These are phyloP conservation scores for Drechslerella dactyloides DNA, from an alignment of 2,329 filamentous ascomycete genomes.

Conservation along the genomic window DNA sequence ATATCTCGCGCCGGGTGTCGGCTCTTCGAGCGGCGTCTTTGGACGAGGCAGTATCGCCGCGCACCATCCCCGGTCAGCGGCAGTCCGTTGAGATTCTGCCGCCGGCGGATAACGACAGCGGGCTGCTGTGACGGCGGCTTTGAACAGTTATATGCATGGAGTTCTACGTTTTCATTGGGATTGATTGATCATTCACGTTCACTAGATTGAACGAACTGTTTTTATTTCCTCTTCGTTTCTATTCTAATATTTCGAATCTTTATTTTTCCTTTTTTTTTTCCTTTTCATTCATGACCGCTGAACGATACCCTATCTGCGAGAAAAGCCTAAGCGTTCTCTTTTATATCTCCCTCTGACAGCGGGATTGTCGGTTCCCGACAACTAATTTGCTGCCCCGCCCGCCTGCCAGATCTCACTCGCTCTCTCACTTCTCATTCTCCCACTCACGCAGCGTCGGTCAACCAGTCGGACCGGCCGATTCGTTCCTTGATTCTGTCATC, in stretches of 20 bases:
- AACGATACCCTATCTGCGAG: background rate
- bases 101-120: background rate
- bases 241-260: slow-evolving; percentile 20
- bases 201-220: background rate
- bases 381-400: background rate
- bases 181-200: background rate
- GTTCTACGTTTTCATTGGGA: too few species aligned
- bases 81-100: slow-evolving; percentile 11
- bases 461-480: background rate
- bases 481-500: background rate
- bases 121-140: too few species aligned
- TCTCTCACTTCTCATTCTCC: too few species aligned
- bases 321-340: background rate
- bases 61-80: background rate
- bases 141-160: too few species aligned
- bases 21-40: slow-evolving; percentile 8
- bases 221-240: slow-evolving; percentile 2
- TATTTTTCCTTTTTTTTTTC: background rate
- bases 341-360: background rate
- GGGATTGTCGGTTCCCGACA: background rate
- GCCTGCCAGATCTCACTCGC: background rate
- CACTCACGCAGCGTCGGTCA: too few species aligned
- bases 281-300: background rate
- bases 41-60: background rate
- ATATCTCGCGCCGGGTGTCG: slow-evolving; percentile 51